Evolutionary conservation across 2,329 filamentous ascomycete genomes (phyloP), one percentile per base, ranked within the genome.

Genomic region (Pseudogymnoascus destructans): DNA sequence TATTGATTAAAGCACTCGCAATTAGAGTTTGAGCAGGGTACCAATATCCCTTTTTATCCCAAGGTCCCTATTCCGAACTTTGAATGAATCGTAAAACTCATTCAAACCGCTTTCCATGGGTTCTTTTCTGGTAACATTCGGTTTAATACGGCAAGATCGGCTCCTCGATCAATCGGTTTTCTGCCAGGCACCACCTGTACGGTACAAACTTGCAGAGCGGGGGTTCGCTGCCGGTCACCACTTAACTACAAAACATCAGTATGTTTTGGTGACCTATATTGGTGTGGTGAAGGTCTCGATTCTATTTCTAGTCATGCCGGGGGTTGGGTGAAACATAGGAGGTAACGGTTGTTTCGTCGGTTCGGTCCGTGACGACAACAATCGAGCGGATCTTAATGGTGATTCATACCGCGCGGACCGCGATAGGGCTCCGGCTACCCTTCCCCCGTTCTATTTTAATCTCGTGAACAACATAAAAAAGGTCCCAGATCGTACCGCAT

Each of bases 401-500:
- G 46, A 52, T 52, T 52, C 46, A 52, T 52, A 30, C 42, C 46
- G 46, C 46, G 46, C 46, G 25, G 46, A 52, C 46, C 46, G 46
- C 9, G 9, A 13, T 19, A 32, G 46, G 46, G 46, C 25, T 52
- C 46, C 25, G 25, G 25, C 9, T 52, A 25, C 46, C 46, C 46
- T 52, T 52, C 15, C 10, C 9, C 25, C 15, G 46, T 30, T 52
- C 46, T 52, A 52, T 52, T 52, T 52, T 52, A 52, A 52, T 52
- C 46, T 52, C 46, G 46, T 52, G 46, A 11, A 19, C 46, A 30
- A 8, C 10, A 19, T 52, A 30, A 52, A 19, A 19, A 52, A 23
- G n/a, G 15, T 19, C 15, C 25, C 5, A 30, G 46, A 32, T 15
- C 15, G 25, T 52, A 52, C n/a, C 9, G 7, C 3, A 52, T 32